A percentile compares a stretch with the other conserved stretches of the same genome.
phyloP scores from a whole-genome alignment of 2,329 filamentous ascomycete species.

The Phoma herbarum region DNA sequence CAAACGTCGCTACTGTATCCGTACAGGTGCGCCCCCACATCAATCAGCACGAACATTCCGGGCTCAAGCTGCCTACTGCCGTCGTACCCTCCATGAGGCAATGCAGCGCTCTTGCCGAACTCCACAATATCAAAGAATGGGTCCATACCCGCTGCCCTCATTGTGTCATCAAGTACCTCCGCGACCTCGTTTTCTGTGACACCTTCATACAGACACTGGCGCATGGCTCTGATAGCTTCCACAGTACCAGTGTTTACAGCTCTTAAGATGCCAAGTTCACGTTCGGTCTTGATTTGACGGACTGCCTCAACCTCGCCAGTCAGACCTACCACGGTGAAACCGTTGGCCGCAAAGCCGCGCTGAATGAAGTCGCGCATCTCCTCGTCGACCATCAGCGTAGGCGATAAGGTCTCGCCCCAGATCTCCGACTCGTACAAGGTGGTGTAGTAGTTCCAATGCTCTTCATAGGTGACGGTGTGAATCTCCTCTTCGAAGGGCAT shows the following conservation, averaged over 20 bases:
- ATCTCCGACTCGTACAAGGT: constrained; percentile 57
- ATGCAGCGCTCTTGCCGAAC: constrained; percentile 65
- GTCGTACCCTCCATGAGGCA: constrained; percentile 64
- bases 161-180: constrained; percentile 63
- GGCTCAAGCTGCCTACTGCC: constrained; percentile 60
- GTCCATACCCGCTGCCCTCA: constrained; percentile 63
- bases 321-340: constrained; percentile 66
- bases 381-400: constrained; percentile 69
- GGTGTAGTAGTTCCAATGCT: constrained; percentile 70
- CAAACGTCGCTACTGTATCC: constrained; percentile 72
- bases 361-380: constrained; percentile 71
- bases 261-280: constrained; percentile 65
- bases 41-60: constrained; percentile 68
- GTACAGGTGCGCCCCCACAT: constrained; percentile 68
- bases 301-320: constrained; percentile 65
- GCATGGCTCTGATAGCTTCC: constrained; percentile 67
- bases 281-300: constrained; percentile 65
- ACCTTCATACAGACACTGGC: constrained; percentile 63
- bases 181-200: constrained; percentile 68
- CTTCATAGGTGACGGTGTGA: constrained; percentile 68
- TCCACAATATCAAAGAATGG: constrained; percentile 72
- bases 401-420: constrained; percentile 47
- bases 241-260: constrained; percentile 72
- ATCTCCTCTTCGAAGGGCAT: constrained; percentile 64
- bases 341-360: constrained; percentile 62